phyloP scores from a whole-genome alignment of 208 protist genomes.

The Acanthamoeba royreba region DNA sequence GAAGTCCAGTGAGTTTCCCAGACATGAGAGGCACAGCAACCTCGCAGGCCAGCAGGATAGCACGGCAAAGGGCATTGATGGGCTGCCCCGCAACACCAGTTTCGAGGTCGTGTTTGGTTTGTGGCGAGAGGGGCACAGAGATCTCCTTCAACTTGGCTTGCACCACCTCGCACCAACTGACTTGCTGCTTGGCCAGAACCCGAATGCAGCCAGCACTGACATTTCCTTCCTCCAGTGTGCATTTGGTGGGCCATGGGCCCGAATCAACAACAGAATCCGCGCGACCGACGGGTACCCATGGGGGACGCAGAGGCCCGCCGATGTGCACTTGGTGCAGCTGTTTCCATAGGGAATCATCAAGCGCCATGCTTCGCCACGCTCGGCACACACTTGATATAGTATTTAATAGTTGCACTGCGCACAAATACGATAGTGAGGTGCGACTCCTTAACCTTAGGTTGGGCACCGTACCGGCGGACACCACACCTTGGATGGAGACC shows the following conservation, averaged over 20 bases:
- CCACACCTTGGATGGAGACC: too few relatives aligned
- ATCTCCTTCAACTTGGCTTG: background rate
- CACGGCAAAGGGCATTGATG: background rate
- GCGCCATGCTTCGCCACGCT: background rate
- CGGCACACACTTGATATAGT: background rate
- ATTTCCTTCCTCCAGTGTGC: background rate
- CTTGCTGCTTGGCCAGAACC: background rate
- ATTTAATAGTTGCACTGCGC: background rate
- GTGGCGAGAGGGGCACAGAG: background rate
- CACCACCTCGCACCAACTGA: background rate
- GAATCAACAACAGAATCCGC: background rate
- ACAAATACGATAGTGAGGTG: too few relatives aligned
- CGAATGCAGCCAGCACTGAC: background rate
- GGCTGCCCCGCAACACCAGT: background rate
- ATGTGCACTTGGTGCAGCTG: background rate
- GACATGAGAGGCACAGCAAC: background rate
- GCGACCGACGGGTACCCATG: background rate
- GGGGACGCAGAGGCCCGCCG: background rate
- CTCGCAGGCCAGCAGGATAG: background rate
- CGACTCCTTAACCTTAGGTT: too few relatives aligned
- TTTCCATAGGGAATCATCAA: background rate
- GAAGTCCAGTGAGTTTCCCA: background rate
- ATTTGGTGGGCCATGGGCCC: background rate
- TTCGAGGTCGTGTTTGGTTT: background rate
- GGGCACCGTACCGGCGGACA: too few relatives aligned